A percentile compares a stretch with the other conserved stretches of the same genome.
phyloP scores from a whole-genome alignment of 2,329 filamentous ascomycete genomes.

The Aureobasidium sp. region DNA sequence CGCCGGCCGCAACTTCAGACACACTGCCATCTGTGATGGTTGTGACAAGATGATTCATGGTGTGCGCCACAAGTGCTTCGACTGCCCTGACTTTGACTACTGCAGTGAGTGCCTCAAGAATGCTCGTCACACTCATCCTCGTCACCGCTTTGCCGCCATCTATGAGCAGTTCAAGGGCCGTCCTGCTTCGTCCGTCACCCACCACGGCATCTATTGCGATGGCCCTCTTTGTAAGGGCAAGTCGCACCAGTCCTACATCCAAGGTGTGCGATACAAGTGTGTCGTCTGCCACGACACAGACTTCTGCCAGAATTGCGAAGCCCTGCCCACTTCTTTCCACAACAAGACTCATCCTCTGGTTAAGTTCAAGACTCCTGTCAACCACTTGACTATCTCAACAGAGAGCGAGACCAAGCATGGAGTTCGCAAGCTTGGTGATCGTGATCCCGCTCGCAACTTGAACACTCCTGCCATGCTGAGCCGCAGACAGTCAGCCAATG shows the following conservation, averaged over 20 bases:
- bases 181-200: conserved; percentile 52
- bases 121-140: conserved; percentile 62
- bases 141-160: conserved; percentile 81
- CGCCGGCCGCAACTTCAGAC: conserved; percentile 70
- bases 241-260: conserved; percentile 54
- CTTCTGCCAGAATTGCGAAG: conserved; percentile 92
- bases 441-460: conserved; percentile 19
- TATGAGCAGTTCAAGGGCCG: conserved; percentile 46
- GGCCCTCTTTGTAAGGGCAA: conserved; percentile 71
- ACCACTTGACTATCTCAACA: conserved; percentile 79
- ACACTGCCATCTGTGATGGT: conserved; percentile 88
- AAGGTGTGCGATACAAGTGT: conserved; percentile 90
- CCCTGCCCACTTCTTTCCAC: conserved; percentile 72
- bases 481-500: conserved; percentile 5
- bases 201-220: conserved; percentile 88
- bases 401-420: conserved; percentile 67
- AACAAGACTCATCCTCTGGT: conserved; percentile 95
- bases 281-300: conserved; percentile 91
- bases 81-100: conserved; percentile 97
- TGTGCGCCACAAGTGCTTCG: conserved; percentile 90
- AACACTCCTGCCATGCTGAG: conserved; percentile 13
- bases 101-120: conserved; percentile 67
- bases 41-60: conserved; percentile 84
- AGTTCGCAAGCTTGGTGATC: conserved; percentile 67
- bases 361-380: conserved; percentile 91